These are phyloP conservation scores for Byssothecium circinans DNA, from an alignment of 2,329 filamentous ascomycete genomes.

Conservation along the genomic window DNA sequence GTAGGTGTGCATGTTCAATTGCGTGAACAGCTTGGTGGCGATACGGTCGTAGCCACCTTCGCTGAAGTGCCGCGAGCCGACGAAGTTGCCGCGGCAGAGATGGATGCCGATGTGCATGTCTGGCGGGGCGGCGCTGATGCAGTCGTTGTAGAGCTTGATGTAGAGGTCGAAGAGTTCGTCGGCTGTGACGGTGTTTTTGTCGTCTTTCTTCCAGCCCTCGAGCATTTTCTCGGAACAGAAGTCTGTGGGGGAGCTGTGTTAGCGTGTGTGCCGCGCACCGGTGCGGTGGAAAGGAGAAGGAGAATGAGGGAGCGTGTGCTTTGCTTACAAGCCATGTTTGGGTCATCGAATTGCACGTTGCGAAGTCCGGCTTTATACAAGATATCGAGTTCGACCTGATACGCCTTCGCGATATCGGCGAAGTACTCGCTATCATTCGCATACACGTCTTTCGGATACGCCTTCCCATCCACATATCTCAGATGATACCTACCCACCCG, in stretches of 20 bases:
- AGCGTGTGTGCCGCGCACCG: background rate
- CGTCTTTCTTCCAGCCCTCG: constrained; percentile 54
- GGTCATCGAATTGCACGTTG: constrained; percentile 50
- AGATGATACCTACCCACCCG: constrained; percentile 3
- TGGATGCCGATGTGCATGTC: constrained; percentile 77
- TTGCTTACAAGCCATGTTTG: constrained; percentile 44
- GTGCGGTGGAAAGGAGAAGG: background rate
- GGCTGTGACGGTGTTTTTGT: constrained; percentile 64
- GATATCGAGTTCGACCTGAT: constrained; percentile 47
- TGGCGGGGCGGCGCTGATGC: constrained; percentile 60
- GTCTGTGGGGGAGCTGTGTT: constrained; percentile 12
- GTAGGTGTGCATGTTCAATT: constrained; percentile 33
- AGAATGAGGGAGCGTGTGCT: background rate
- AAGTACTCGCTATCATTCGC: constrained; percentile 48
- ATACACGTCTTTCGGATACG: constrained; percentile 46
- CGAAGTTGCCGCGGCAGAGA: constrained; percentile 59
- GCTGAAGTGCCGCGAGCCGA: constrained; percentile 46
- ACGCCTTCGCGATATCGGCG: constrained; percentile 46
- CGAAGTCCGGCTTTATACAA: constrained; percentile 48
- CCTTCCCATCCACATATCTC: constrained; percentile 54
- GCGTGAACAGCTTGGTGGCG: constrained; percentile 37
- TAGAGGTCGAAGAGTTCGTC: constrained; percentile 72
- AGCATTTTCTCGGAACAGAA: constrained; percentile 41
- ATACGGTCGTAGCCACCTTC: constrained; percentile 49
- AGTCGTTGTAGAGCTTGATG: constrained; percentile 73